Conservation (phyloP, 1,139 yeast genomes). For the Kurtzmaniella natalensis region DNA sequence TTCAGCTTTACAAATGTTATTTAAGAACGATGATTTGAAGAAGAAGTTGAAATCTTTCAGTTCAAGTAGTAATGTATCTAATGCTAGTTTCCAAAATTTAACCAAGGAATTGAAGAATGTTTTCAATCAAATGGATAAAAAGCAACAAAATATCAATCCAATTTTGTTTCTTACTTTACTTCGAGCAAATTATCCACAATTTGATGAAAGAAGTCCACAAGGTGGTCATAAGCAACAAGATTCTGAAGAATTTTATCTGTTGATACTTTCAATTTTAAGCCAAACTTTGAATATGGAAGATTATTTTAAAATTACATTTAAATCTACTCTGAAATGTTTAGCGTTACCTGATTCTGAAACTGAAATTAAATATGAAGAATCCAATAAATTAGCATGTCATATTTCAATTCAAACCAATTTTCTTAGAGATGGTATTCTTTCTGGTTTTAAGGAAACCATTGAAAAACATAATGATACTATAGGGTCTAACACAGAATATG, state of each 20-base stretch:
- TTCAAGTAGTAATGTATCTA: conserved; percentile 10
- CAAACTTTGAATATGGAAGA: conserved; percentile 48
- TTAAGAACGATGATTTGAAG: conserved; percentile 58
- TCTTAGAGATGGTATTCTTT: conserved; percentile 76
- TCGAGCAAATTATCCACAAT: conserved; percentile 76
- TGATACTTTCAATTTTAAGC: conserved; percentile 57
- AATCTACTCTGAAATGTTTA: conserved; percentile 54
- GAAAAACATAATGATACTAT: conserved; percentile 74
- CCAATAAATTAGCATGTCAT: conserved; percentile 79
- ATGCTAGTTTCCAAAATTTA: conserved; percentile 13
- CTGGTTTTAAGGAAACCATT: conserved; percentile 69
- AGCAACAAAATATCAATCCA: conserved; percentile 52
- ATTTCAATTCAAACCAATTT: conserved; percentile 83
- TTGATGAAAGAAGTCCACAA: conserved; percentile 66
- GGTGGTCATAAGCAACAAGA: conserved; percentile 93
- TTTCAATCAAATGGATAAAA: conserved; percentile 45
- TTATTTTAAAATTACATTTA: conserved; percentile 62
- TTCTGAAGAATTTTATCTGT: conserved; percentile 95
- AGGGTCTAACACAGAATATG: conserved; percentile 66
- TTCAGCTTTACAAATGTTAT: conserved; percentile 79
- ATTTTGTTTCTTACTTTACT: conserved; percentile 58
- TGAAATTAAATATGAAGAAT: conserved; percentile 45
- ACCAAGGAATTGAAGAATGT: conserved; percentile 33
- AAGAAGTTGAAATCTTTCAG: conserved; percentile 22
- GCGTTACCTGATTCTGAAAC: conserved; percentile 57